phyloP scores from a whole-genome alignment of 2,329 filamentous ascomycete genomes.

The Emericellopsis atlantica region DNA sequence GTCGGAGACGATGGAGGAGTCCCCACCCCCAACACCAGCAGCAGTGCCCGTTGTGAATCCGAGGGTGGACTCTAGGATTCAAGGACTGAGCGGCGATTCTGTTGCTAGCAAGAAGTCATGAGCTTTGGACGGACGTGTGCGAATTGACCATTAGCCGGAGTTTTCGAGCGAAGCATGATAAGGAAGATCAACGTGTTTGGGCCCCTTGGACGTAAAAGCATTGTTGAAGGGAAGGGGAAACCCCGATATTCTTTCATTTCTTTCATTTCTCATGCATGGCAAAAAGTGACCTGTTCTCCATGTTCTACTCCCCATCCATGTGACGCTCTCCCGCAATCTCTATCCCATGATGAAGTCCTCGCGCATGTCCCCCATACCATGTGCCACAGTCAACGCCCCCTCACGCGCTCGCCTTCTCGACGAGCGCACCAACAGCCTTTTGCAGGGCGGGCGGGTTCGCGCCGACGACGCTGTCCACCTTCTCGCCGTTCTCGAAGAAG shows the following conservation, averaged over 20 bases:
- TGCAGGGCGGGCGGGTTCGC: slow-evolving; percentile 20
- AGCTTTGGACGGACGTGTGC: too few species aligned
- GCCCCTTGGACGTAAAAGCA: neutral
- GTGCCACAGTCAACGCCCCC: neutral
- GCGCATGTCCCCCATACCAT: too few species aligned
- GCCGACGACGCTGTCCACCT: slow-evolving; percentile 28
- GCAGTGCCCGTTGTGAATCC: neutral
- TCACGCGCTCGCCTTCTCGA: slow-evolving; percentile 9
- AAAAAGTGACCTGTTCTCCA: too few species aligned
- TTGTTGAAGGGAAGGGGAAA: neutral
- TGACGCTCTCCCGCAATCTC: neutral
- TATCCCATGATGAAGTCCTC: neutral
- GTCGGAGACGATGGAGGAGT: neutral
- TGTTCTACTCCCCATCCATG: too few species aligned
- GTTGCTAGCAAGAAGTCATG: slow-evolving; percentile 4
- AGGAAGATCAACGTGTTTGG: too few species aligned
- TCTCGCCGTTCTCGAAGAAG: slow-evolving; percentile 43
- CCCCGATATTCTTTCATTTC: neutral
- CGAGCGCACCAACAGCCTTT: slow-evolving; percentile 11
- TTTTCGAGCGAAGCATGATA: too few species aligned
- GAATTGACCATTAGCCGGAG: too few species aligned
- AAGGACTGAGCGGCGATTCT: slow-evolving; percentile 15
- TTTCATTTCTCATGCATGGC: neutral
- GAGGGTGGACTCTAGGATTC: slow-evolving; percentile 16
- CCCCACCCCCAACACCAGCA: neutral